A percentile compares a stretch with the other conserved stretches of the same genome.
These are phyloP conservation scores for Schizophyllum amplum DNA, from an alignment of 1,284 basidiomycete species.

Conservation along the genomic window DNA sequence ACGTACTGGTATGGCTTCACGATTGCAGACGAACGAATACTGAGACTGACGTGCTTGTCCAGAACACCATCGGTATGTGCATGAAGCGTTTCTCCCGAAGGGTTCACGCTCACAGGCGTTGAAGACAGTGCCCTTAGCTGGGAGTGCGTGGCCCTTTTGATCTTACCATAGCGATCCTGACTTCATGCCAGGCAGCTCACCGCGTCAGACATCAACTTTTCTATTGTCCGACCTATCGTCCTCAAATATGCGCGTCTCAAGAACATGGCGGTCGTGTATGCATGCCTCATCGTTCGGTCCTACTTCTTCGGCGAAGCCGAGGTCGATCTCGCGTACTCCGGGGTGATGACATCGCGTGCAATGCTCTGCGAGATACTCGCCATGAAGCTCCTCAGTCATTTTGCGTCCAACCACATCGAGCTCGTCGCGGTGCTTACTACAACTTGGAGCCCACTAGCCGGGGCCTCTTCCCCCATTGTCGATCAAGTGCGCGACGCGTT, in stretches of 20 bases:
- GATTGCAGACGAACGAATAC: not conserved
- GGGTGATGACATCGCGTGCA: conserved; percentile 50
- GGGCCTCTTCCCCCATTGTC: conserved; percentile 45
- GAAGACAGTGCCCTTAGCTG: conserved; percentile 68
- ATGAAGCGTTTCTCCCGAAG: conserved; percentile 1
- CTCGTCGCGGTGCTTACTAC: conserved; percentile 72
- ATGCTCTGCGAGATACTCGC: conserved; percentile 78
- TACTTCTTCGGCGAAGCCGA: conserved; percentile 40
- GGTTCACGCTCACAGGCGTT: not conserved
- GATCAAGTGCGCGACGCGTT: not conserved
- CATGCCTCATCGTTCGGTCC: conserved; percentile 54
- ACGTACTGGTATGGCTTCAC: conserved; percentile 48
- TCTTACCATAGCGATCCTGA: conserved; percentile 2
- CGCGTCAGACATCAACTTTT: conserved; percentile 79
- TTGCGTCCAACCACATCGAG: conserved; percentile 64
- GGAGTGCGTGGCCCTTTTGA: conserved; percentile 49
- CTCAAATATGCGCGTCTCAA: conserved; percentile 68
- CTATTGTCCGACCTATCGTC: conserved; percentile 74
- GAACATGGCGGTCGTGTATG: conserved; percentile 68
- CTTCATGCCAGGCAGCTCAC: conserved; percentile 54
- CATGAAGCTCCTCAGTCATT: conserved; percentile 74
- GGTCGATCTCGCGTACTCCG: conserved; percentile 67
- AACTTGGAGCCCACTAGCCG: conserved; percentile 74
- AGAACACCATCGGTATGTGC: conserved; percentile 47
- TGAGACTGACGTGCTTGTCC: conserved; percentile 14